Base-by-base conservation (phyloP, 2,329 filamentous ascomycete species). In the Pseudogymnoascus sp. region DNA sequence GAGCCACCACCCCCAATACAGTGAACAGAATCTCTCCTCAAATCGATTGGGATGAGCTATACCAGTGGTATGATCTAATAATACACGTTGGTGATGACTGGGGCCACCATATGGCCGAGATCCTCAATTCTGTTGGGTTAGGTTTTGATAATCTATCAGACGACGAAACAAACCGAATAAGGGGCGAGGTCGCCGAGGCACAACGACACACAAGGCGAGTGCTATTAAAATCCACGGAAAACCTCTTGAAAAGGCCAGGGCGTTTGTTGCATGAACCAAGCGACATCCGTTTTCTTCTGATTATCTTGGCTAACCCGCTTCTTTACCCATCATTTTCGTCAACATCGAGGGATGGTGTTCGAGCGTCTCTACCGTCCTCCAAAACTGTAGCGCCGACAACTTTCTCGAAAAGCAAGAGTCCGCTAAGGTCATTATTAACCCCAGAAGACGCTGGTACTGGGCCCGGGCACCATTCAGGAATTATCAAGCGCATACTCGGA, bases 401-500 rank as follows among this genome's bases (percentile, higher is more conserved):
- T 59, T 39, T 15, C n/a, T 39, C 35, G 13, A 59, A 37, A 31
- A 58, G 37, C 50, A 40, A 35, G 47, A n/a, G 21, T 9, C 24
- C 57, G 10, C 5, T 39, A 26, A 59, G 35, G 26, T 11, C 47
- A 33, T 29, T 21, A 15, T 11, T 17, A 7, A 33, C 9, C 33
- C 31, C 29, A 33, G 15, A 33, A 35, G 29, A 33, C 10, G 35
- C 10, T 7, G 21, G 10, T 39, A 59, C 57, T 29, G 57, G 75
- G 6, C 70, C 78, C 9, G 87, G 86, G 1, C 84, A 89, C 63
- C 89, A 96, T 73, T 92, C 89, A 2, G 88, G 88, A 4, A 88
- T 96, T 60, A 84, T 95, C 68, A 96, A 96, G 73, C 84, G 92
- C 37, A 86, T 95, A 39, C 73, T 96, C 26, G 92, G 92, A 0